Evolutionary conservation across 768 basidiomycete species (phyloP), one percentile per base, ranked within the genome.

Genomic region (Trametes maxima): DNA sequence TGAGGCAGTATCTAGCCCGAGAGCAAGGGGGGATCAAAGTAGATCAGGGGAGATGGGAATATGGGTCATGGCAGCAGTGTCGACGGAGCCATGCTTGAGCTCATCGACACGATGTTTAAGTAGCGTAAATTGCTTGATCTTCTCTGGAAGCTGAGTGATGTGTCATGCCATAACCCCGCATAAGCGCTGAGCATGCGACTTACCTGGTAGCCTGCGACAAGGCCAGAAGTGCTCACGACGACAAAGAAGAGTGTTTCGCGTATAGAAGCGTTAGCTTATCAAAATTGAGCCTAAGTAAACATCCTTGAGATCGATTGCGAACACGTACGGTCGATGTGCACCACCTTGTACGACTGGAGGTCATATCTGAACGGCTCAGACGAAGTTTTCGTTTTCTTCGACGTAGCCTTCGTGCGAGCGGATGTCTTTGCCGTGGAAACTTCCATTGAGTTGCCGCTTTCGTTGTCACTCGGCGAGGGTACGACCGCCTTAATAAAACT

Each of bases 221-320:
- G 78, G 0, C 87, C 91, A 0, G 91, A 94, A 0, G 90, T 91
- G 66, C 86, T 88, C 0, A 90, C 89, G 35, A 89, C 80, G 2
- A 88, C 86, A 69, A 85, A 94, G 69, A 95, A 84, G 0, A 93
- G 68, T 0, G 90, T 92, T 68, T 89, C 88, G 22, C 58, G 46
- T 7, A 70, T 63, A 12, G 52, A 21, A 2, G 54, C 44, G n/a
- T 47, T 40, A 1, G 48, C 50, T 57, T 1, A 13, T 53, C 11
- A 3, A 8, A 33, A 33, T 33, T 33, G 28, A 33, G 28, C 28
- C 28, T 33, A 33, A 3, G 4, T 3, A 8, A 33, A 8, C 28
- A 33, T 33, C 28, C 4, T 33, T 33, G 28, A 33, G 8, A 33
- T 33, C 28, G 28, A 33, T 8, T 33, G 28, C 28, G 28, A 33